phyloP scores from a whole-genome alignment of 306 rosid species.

The Begonia fuchsioides region DNA sequence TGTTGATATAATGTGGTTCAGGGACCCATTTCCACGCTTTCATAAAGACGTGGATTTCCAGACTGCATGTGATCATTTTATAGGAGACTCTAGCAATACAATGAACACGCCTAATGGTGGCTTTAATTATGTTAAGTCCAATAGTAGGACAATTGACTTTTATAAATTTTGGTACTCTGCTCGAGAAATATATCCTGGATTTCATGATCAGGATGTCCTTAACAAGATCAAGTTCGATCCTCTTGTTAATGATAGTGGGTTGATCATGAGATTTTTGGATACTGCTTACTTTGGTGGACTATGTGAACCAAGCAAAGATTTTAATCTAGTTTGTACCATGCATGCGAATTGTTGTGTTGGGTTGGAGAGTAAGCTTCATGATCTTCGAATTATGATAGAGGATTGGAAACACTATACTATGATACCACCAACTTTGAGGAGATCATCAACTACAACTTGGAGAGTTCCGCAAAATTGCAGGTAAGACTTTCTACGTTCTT shows the following conservation, averaged over 20 bases:
- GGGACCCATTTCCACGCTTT: slow-evolving; percentile 80
- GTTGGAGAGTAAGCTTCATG: slow-evolving; percentile 73
- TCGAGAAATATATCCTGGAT: slow-evolving; percentile 58
- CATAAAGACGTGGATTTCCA: slow-evolving; percentile 67
- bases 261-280: slow-evolving; percentile 70
- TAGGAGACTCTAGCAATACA: slow-evolving; percentile 49
- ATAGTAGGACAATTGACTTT: slow-evolving; percentile 68
- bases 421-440: slow-evolving; percentile 52
- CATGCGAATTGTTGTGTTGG: slow-evolving; percentile 95
- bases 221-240: slow-evolving; percentile 66
- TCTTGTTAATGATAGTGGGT: slow-evolving; percentile 32
- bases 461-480: slow-evolving; percentile 93
- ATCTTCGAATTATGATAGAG: slow-evolving; percentile 67
- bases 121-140: slow-evolving; percentile 71
- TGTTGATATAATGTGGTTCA: slow-evolving; percentile 96
- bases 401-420: slow-evolving; percentile 76
- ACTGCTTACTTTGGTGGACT: slow-evolving; percentile 88
- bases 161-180: slow-evolving; percentile 78
- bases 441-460: slow-evolving; percentile 43
- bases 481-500: slow-evolving; percentile 9
- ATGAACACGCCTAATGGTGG: slow-evolving; percentile 87
- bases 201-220: slow-evolving; percentile 96
- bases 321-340: slow-evolving; percentile 88
- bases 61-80: slow-evolving; percentile 81
- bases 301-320: slow-evolving; percentile 91